Evolutionary conservation across 371 early-diverging fungal genomes (phyloP).

Genomic region (Coemansia sp.): DNA sequence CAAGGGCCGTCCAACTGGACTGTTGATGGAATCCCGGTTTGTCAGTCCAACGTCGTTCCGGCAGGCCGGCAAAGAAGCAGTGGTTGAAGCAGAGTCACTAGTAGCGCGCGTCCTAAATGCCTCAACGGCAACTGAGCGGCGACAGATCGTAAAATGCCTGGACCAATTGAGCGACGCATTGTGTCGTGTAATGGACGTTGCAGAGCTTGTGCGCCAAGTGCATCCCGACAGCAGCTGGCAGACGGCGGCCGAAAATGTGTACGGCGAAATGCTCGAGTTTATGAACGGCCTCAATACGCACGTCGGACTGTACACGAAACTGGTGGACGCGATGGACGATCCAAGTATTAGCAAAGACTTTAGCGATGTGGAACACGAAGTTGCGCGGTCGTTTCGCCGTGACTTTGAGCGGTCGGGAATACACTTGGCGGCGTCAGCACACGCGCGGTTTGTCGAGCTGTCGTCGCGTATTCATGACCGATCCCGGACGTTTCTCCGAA

Average conservation of each 20-base stretch:
- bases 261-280: conserved; percentile 71
- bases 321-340: conserved; percentile 64
- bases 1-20: conserved; percentile 43
- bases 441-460: conserved; percentile 73
- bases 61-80: conserved; percentile 32
- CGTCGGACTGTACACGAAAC: conserved; percentile 73
- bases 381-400: conserved; percentile 76
- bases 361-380: conserved; percentile 69
- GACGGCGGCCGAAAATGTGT: conserved; percentile 77
- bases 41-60: conserved; percentile 45
- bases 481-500: conserved; percentile 71
- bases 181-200: conserved; percentile 87
- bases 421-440: conserved; percentile 68
- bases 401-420: conserved; percentile 96
- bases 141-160: conserved; percentile 73
- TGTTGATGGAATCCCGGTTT: conserved; percentile 51
- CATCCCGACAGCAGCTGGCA: conserved; percentile 76
- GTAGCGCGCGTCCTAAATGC: conserved; percentile 44
- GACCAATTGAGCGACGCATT: conserved; percentile 88
- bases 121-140: conserved; percentile 54
- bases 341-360: conserved; percentile 57
- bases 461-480: conserved; percentile 78
- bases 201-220: conserved; percentile 89
- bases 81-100: conserved; percentile 40
- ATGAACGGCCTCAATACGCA: conserved; percentile 94